Evolutionary conservation across 2,329 filamentous ascomycete species (phyloP).

Genomic region (Aspergillus sp.): DNA sequence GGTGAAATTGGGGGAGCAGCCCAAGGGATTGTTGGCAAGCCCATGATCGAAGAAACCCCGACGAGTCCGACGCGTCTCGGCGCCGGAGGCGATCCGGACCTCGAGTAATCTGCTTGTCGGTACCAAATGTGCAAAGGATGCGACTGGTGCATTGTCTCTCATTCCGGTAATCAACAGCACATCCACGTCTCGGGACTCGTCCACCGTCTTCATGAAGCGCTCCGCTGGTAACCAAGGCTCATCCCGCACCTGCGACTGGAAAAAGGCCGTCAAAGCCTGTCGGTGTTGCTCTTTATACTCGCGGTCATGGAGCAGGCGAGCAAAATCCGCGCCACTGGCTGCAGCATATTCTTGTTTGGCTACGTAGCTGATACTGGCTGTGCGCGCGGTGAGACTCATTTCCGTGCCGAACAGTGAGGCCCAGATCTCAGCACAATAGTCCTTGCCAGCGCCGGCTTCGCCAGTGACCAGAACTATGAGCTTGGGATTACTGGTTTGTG

Average conservation of each 20-base stretch:
- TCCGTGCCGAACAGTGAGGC: constrained; percentile 25
- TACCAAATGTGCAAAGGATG: constrained; percentile 55
- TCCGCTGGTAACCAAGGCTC: constrained; percentile 51
- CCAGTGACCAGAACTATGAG: constrained; percentile 58
- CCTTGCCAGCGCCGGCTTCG: constrained; percentile 57
- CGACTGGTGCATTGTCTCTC: constrained; percentile 60
- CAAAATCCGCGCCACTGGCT: constrained; percentile 49
- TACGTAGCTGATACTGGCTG: constrained; percentile 57
- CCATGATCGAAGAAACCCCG: not conserved
- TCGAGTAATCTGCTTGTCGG: constrained; percentile 56
- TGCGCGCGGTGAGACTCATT: constrained; percentile 36
- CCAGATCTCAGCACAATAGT: constrained; percentile 59
- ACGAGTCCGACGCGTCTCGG: constrained; percentile 33
- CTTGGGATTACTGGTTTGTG: constrained; percentile 8
- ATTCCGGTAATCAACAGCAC: constrained; percentile 64
- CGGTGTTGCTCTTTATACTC: constrained; percentile 64
- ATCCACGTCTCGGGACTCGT: constrained; percentile 44
- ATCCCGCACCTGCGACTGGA: constrained; percentile 44
- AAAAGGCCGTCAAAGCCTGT: constrained; percentile 53
- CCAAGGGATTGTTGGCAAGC: constrained; percentile 12
- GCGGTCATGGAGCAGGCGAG: constrained; percentile 54
- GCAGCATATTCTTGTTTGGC: constrained; percentile 60
- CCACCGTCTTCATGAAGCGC: constrained; percentile 38
- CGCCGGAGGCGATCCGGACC: constrained; percentile 48
- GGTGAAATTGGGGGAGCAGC: constrained; percentile 45